Conservation (phyloP, 345 rosid genomes). For the Aethionema arabicum region DNA sequence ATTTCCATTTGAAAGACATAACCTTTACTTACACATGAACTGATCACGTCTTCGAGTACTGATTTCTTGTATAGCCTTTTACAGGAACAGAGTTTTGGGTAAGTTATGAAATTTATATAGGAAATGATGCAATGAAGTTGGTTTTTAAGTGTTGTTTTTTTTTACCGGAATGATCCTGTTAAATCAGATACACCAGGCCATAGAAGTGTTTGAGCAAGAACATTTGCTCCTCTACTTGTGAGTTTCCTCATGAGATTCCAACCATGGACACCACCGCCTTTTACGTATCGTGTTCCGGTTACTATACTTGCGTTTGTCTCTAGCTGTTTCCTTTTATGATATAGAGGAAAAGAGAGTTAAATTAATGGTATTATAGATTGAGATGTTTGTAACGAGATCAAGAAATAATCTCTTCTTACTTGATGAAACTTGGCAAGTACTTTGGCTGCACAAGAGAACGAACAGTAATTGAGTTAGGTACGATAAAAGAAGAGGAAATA, state of each 20-base stretch:
- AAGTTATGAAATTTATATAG: constrained; percentile 16
- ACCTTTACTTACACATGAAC: constrained; percentile 86
- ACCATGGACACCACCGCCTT: constrained; percentile 91
- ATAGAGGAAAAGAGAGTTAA: not conserved
- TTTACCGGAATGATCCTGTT: constrained; percentile 92
- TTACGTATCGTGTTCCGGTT: constrained; percentile 88
- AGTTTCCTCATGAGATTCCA: constrained; percentile 98
- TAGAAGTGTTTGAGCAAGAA: constrained; percentile 87
- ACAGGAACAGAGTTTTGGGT: constrained; percentile 23
- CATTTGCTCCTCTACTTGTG: constrained; percentile 98
- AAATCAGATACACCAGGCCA: constrained; percentile 99
- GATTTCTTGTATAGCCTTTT: constrained; percentile 84
- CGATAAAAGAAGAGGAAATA: not conserved
- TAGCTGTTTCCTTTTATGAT: constrained; percentile 67
- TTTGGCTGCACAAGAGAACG: constrained; percentile 70
- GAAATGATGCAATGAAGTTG: not conserved
- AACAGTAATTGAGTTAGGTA: constrained; percentile 17
- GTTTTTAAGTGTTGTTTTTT: constrained; percentile 4
- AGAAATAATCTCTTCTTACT: constrained; percentile 52
- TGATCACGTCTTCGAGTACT: constrained; percentile 79
- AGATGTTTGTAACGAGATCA: constrained; percentile 3
- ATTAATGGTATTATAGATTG: not conserved
- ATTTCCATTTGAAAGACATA: constrained; percentile 99
- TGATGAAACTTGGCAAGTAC: constrained; percentile 89
- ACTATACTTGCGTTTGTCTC: constrained; percentile 93